Evolutionary conservation across 2,329 filamentous ascomycete species (phyloP).

Genomic region (Fusarium pseudocircinatum): DNA sequence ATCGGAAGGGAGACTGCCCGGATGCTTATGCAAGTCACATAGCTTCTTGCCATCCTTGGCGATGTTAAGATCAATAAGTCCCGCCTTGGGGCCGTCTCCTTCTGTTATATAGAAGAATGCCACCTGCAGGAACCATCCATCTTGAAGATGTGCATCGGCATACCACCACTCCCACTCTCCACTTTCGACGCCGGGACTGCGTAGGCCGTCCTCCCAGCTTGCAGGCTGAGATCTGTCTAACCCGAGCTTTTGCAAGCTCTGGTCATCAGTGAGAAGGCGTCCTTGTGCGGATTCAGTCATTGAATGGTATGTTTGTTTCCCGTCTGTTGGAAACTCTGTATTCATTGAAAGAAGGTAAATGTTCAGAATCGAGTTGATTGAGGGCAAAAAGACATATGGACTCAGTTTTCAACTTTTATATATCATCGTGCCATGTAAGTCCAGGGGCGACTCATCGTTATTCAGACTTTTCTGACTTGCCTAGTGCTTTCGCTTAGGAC

Average conservation of each 20-base stretch:
- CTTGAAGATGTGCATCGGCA: background rate
- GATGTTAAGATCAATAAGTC: background rate
- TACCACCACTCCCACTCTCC: background rate
- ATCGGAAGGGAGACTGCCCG: background rate
- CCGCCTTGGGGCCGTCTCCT: background rate
- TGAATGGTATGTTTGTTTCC: background rate
- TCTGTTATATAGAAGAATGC: background rate
- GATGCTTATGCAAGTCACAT: background rate
- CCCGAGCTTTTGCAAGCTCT: background rate
- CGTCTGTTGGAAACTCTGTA: background rate
- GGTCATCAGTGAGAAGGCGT: background rate
- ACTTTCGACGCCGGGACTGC: background rate
- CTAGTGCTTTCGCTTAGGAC: background rate
- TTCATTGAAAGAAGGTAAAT: background rate
- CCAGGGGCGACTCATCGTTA: background rate
- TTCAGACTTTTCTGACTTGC: background rate
- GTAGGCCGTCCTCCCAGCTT: background rate
- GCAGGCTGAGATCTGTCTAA: background rate
- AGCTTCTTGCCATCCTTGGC: background rate
- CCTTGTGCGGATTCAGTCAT: background rate
- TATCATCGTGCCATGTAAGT: background rate
- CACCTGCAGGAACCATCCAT: background rate
- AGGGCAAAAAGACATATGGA: rapidly evolving
- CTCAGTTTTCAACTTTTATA: background rate
- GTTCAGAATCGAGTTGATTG: background rate